Evolutionary conservation across 2,329 filamentous ascomycete genomes (phyloP).

Genomic region (Phialophora expanda): DNA sequence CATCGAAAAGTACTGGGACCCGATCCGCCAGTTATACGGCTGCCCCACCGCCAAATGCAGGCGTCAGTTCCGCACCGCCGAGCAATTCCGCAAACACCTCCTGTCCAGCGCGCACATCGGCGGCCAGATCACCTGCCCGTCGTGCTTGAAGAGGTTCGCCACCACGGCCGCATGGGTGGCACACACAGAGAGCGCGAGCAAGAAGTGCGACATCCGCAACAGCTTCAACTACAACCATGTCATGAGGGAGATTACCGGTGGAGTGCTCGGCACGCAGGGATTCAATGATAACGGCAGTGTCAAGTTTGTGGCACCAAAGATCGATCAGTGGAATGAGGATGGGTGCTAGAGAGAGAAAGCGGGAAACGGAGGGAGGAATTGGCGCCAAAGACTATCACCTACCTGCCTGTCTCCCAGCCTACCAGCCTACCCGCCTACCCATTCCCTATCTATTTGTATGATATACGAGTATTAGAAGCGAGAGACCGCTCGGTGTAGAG

Average conservation of each 20-base stretch:
- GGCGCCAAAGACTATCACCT: not conserved
- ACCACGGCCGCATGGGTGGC: conserved; percentile 47
- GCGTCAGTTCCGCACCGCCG: conserved; percentile 38
- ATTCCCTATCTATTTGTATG: not conserved
- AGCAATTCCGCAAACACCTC: conserved; percentile 46
- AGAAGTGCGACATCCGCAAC: conserved; percentile 45
- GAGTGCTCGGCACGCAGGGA: conserved; percentile 45
- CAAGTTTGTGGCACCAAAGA: conserved; percentile 41
- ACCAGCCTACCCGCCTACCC: not conserved
- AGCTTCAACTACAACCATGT: conserved; percentile 43
- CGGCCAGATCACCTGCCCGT: conserved; percentile 46
- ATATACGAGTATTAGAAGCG: not conserved
- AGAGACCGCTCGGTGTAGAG: not conserved
- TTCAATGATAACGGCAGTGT: conserved; percentile 44
- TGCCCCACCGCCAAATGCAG: conserved; percentile 44
- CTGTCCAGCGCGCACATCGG: conserved; percentile 38
- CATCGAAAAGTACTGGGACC: conserved; percentile 43
- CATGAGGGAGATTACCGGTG: conserved; percentile 48
- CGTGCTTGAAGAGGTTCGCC: conserved; percentile 48
- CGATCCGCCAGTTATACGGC: conserved; percentile 41
- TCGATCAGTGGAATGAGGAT: conserved; percentile 32
- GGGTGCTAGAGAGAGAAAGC: not conserved
- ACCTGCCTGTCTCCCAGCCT: not conserved
- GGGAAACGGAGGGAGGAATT: not conserved
- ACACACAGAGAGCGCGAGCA: conserved; percentile 48